Evolutionary conservation across 441 rosid genomes (phyloP).

Genomic region (Erodium trifolium): DNA sequence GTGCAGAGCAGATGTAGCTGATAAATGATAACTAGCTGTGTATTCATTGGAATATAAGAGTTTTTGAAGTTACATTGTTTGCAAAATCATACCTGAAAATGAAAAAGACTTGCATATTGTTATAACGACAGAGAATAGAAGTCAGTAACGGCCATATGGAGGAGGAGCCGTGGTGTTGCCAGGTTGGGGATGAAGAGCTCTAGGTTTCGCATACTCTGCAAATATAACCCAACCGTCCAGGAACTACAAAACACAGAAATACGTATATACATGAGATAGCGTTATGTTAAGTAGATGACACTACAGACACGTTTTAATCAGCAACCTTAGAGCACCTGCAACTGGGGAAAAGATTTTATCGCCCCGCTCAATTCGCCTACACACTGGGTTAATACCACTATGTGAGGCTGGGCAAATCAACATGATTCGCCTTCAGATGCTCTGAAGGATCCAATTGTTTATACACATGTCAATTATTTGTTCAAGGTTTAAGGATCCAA

Average conservation of each 20-base stretch:
- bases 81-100: no score
- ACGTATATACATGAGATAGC: not conserved
- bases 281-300: not conserved
- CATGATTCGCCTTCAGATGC: no score
- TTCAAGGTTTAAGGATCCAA: not conserved
- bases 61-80: no score
- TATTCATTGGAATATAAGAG: no score
- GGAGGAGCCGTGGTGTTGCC: slow-evolving; percentile 26
- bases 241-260: slow-evolving; percentile 40
- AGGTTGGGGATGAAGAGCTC: slow-evolving; percentile 28
- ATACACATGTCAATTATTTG: not conserved
- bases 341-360: no score
- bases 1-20: not conserved
- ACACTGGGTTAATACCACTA: no score
- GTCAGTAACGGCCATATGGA: slow-evolving; percentile 28
- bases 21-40: no score
- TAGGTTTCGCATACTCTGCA: slow-evolving; percentile 80
- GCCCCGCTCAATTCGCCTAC: no score
- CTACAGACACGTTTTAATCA: not conserved
- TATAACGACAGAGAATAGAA: not conserved
- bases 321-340: not conserved
- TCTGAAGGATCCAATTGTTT: no score
- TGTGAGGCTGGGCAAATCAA: no score
- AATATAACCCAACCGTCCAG: slow-evolving; percentile 97
- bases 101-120: no score